Evolutionary conservation across 495 filamentous ascomycete species (phyloP), one percentile per base, ranked within the genome.

Genomic region (Xylaria flabelliformis): DNA sequence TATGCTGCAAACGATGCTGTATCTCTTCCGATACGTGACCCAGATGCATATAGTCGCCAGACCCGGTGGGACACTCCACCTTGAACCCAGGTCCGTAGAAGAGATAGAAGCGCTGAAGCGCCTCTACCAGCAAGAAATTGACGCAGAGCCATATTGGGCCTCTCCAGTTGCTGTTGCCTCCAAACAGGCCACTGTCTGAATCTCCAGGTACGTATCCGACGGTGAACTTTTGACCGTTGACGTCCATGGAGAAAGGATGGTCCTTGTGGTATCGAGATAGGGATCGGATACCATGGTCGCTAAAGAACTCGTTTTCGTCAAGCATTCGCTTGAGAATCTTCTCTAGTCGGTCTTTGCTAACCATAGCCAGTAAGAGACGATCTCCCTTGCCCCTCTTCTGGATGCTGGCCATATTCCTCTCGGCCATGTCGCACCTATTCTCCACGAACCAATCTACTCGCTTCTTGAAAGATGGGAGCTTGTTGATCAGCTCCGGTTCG

Each of bases 141-240:
- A 97, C 94, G 73, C 94, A 96, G 34, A 98, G 85, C 95, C 95
- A 98, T 75, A 97, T 95, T 0, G 96, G 95, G 2, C 88, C 89
- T 74, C 95, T 89, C 95, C 95, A 98, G 82, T 98, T 98, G 81
- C 94, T 97, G 86, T 98, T 98, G 41, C 95, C 95, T 50, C 95
- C 95, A 76, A 98, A 98, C 15, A 98, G 86, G 4, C 92, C 90
- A 74, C 92, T 96, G 83, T 98, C 94, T 1, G 95, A 97, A 78
- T 98, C 96, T 19, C 95, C 96, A 9, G 96, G 91, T 21, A 98
- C 90, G 74, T 98, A 98, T 74, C 89, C 88, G 42, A 98, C 95
- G 70, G 90, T 90, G 83, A 97, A 98, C 42, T 86, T 88, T 79
- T 97, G 93, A 9, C 93, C 94, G 73, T 98, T 97, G 70, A 98